phyloP scores from a whole-genome alignment of 2,329 filamentous ascomycete genomes.

The Mariannaea elegans region DNA sequence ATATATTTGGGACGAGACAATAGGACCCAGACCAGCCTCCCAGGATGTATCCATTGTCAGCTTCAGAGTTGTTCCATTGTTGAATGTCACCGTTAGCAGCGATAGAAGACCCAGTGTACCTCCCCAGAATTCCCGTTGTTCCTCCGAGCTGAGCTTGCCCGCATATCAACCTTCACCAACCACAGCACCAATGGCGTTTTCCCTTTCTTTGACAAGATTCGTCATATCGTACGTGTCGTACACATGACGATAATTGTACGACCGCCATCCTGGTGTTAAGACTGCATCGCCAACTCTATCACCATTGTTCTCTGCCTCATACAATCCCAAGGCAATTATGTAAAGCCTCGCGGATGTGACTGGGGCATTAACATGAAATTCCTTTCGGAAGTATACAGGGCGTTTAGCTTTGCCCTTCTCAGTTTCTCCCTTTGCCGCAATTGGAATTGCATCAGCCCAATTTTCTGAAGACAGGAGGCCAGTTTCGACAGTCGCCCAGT shows the following conservation, averaged over 20 bases:
- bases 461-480: constrained; percentile 40
- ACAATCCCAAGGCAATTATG: constrained; percentile 56
- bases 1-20: constrained; percentile 54
- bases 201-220: constrained; percentile 45
- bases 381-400: constrained; percentile 46
- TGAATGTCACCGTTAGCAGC: constrained; percentile 45
- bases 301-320: constrained; percentile 58
- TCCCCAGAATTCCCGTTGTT: constrained; percentile 44
- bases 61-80: constrained; percentile 39
- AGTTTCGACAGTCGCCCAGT: constrained; percentile 47
- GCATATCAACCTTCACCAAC: constrained; percentile 59
- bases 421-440: constrained; percentile 42
- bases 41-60: constrained; percentile 50
- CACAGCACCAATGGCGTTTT: constrained; percentile 49
- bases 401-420: constrained; percentile 41
- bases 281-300: constrained; percentile 48
- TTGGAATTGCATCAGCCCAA: constrained; percentile 43
- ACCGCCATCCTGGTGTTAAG: constrained; percentile 62
- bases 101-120: constrained; percentile 48
- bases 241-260: constrained; percentile 58
- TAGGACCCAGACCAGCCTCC: constrained; percentile 43
- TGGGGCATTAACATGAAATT: constrained; percentile 38
- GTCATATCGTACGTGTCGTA: constrained; percentile 65
- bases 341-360: constrained; percentile 54
- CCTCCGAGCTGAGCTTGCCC: constrained; percentile 40